Percentiles rank a stretch among this genome's conserved stretches.
These are phyloP conservation scores for Kwoniella botswanensis DNA, from an alignment of 768 basidiomycete species.

Conservation along the genomic window DNA sequence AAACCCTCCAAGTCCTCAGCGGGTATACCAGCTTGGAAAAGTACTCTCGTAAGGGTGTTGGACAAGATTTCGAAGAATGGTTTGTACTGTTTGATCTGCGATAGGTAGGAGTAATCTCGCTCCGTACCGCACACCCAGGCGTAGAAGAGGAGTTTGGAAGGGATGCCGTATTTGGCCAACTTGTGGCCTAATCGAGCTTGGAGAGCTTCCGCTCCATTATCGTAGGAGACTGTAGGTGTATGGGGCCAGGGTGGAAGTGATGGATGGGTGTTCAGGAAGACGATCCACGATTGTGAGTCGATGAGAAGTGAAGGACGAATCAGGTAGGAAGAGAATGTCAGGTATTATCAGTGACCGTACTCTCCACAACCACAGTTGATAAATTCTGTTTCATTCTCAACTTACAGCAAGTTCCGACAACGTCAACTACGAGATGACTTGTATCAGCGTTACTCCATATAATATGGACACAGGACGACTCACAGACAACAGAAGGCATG, in stretches of 20 bases:
- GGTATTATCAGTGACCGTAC: not conserved
- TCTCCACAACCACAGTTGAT: no score
- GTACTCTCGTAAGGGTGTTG: constrained; percentile 37
- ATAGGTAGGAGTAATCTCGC: constrained; percentile 47
- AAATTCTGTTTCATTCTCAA: not conserved
- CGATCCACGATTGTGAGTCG: no score
- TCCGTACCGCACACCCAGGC: constrained; percentile 46
- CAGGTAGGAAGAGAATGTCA: no score
- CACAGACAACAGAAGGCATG: constrained; percentile 45
- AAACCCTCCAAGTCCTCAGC: constrained; percentile 32
- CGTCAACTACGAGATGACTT: constrained; percentile 32
- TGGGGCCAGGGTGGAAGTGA: not conserved
- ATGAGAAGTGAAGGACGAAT: no score
- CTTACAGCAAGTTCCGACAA: constrained; percentile 45
- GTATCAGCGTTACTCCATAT: not conserved
- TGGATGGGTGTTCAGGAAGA: no score
- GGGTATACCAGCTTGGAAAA: constrained; percentile 45
- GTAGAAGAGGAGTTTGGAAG: constrained; percentile 48
- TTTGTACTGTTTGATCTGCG: constrained; percentile 50
- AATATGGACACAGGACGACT: constrained; percentile 5
- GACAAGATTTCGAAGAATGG: constrained; percentile 42
- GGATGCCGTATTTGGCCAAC: constrained; percentile 37
- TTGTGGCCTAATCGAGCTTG: constrained; percentile 40
- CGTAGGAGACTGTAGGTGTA: constrained; percentile 35
- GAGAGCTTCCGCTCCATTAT: constrained; percentile 44